These are phyloP conservation scores for Deakozyma indianensis DNA, from an alignment of 805 yeast species.

Conservation along the genomic window DNA sequence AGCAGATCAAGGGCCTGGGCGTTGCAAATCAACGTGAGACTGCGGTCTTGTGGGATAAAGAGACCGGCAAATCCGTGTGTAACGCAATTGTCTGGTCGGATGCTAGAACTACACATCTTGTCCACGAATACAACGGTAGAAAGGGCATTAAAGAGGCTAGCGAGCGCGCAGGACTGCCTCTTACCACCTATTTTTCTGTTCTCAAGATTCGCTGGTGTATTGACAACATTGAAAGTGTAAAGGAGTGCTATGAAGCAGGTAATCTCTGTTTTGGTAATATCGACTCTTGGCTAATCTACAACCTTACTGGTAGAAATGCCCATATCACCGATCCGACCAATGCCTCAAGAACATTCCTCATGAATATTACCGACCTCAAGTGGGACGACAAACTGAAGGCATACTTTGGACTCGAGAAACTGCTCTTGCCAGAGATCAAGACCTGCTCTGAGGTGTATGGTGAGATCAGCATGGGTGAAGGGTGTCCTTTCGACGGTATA, in stretches of 20 bases:
- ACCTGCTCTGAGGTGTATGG: constrained; percentile 74
- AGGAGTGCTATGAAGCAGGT: constrained; percentile 56
- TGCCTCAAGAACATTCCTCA: constrained; percentile 81
- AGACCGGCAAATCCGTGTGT: constrained; percentile 68
- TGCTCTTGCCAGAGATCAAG: constrained; percentile 62
- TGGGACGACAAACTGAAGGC: constrained; percentile 65
- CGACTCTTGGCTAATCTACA: constrained; percentile 86
- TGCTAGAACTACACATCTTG: constrained; percentile 66
- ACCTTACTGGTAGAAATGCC: constrained; percentile 48
- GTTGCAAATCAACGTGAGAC: constrained; percentile 96
- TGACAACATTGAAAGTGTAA: constrained; percentile 57
- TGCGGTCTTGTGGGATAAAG: constrained; percentile 67
- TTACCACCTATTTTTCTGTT: constrained; percentile 85
- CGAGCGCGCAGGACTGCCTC: constrained; percentile 67
- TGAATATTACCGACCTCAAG: constrained; percentile 61
- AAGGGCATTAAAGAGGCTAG: constrained; percentile 44
- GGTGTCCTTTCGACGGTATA: constrained; percentile 33
- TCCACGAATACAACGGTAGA: constrained; percentile 42
- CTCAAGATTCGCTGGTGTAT: constrained; percentile 81
- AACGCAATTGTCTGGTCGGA: constrained; percentile 96
- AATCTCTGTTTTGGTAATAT: constrained; percentile 86
- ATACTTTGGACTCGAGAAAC: constrained; percentile 67
- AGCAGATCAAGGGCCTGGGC: constrained; percentile 58
- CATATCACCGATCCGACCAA: constrained; percentile 81
- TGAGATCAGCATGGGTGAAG: constrained; percentile 40